Conservation (phyloP, 2,329 filamentous ascomycete genomes). For the Arthrobotrys conoides region DNA sequence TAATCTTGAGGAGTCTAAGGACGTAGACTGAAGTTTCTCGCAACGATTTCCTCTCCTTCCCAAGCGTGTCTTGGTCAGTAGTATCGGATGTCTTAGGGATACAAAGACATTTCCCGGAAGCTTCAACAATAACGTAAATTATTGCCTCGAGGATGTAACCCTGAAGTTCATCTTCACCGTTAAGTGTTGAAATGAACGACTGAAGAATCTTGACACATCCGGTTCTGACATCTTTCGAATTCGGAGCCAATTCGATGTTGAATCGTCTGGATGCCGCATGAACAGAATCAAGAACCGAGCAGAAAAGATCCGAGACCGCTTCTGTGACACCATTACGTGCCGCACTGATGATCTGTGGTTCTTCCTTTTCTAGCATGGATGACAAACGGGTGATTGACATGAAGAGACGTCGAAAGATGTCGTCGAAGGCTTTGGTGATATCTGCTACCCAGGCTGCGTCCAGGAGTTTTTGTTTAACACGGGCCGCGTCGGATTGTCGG, state of each 20-base stretch:
- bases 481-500: conserved; percentile 36
- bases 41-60: conserved; percentile 23
- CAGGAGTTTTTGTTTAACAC: conserved; percentile 24
- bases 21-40: conserved; percentile 62
- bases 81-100: not conserved
- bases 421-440: conserved; percentile 41
- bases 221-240: conserved; percentile 54
- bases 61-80: not conserved
- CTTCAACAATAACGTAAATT: conserved; percentile 60
- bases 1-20: conserved; percentile 60
- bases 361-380: conserved; percentile 11
- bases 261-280: conserved; percentile 54
- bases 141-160: conserved; percentile 60
- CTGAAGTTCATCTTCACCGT: conserved; percentile 46
- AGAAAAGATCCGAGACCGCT: conserved; percentile 41
- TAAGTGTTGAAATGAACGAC: conserved; percentile 47
- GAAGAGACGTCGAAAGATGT: conserved; percentile 51
- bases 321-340: conserved; percentile 20
- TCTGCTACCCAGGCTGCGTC: conserved; percentile 43
- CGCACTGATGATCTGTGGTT: conserved; percentile 5
- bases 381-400: conserved; percentile 42
- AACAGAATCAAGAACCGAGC: conserved; percentile 57
- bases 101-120: conserved; percentile 56
- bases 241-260: conserved; percentile 16
- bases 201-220: conserved; percentile 57